Base-by-base conservation (phyloP, 108 stramenopile genomes). In the Nannochloropsis oceanica region DNA sequence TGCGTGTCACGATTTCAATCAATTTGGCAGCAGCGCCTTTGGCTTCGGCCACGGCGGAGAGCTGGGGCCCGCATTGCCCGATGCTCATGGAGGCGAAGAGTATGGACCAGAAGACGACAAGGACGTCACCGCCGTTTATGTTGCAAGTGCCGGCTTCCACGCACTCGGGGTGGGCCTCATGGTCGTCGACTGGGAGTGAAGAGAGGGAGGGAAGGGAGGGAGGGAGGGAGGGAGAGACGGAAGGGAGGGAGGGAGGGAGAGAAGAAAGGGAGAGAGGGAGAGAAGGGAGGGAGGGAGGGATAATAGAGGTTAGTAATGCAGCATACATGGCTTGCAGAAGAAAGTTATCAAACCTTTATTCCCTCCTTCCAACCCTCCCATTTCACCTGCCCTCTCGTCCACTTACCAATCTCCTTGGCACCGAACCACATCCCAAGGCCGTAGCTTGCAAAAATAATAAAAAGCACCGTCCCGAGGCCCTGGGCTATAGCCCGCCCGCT, bases 21-120 rank as follows among this genome's bases (percentile, higher is more conserved):
- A 86, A 42, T 13, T 86, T 81, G 34, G 44, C 82, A 11, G 86
- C 86, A 81, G 86, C 86, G 1, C 86, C 82, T 43, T 82, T 81
- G 8, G 86, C 86, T 59, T 86, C 86, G 44, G 86, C 82, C 14
- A 86, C 86, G 13, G 86, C 82, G 81, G 81, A 82, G 26, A 86
- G 50, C 44, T 86, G 81, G 34, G 86, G 86, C 14, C 82, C 86
- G 85, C 85, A 84, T 83, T 87, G 87, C 22, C 87, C 87, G 44
- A 87, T 86, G 13, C 85, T 85, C 87, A 87, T 87, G 42, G 86
- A 84, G 22, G 85, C 88, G 44, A 86, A 27, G 8, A 89, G 84
- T 27, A 89, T 83, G 27, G 87, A 85, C 87, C 87, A 89, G 43
- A 89, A 89, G 13, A 89, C 88, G 25, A 86, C 86, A n/a, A 89